These are phyloP conservation scores for Epichloe festucae DNA, from an alignment of 2,329 filamentous ascomycete species.

Conservation along the genomic window DNA sequence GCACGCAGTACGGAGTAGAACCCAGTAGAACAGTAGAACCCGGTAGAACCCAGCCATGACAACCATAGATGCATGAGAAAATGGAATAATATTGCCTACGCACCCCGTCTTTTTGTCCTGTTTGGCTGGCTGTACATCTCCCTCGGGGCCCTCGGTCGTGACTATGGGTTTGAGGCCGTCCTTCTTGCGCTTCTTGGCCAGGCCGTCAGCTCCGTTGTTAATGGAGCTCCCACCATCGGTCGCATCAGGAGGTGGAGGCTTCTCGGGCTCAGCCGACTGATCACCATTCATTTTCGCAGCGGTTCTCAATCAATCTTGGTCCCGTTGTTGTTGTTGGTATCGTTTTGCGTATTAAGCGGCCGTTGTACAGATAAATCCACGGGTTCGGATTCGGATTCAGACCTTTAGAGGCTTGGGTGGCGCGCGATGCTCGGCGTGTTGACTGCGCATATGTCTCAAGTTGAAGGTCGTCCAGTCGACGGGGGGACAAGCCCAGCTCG, in stretches of 20 bases:
- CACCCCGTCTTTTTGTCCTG: slow-evolving; percentile 24
- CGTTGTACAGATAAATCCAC: background rate
- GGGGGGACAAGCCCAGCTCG: background rate
- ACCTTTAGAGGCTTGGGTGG: background rate
- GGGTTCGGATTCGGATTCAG: background rate
- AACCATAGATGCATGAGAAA: background rate
- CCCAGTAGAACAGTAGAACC: background rate
- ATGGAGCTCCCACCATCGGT: slow-evolving; percentile 10
- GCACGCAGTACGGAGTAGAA: background rate
- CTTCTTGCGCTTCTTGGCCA: slow-evolving; percentile 60
- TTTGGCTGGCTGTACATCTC: background rate
- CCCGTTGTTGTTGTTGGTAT: background rate
- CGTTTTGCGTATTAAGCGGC: background rate
- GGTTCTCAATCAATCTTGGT: background rate
- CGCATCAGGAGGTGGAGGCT: slow-evolving; percentile 12
- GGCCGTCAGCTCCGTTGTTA: slow-evolving; percentile 15
- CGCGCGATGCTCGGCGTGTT: background rate
- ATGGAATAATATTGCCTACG: slow-evolving; percentile 12
- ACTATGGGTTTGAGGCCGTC: slow-evolving; percentile 63
- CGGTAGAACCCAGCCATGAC: background rate
- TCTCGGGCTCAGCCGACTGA: slow-evolving; percentile 19
- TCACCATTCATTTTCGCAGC: slow-evolving; percentile 15
- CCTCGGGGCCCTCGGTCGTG: slow-evolving; percentile 40
- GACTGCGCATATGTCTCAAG: slow-evolving; percentile 1
- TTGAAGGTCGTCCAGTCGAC: background rate